Evolutionary conservation across 352 stramenopile genomes (phyloP).

Genomic region (Pythium coloratum): DNA sequence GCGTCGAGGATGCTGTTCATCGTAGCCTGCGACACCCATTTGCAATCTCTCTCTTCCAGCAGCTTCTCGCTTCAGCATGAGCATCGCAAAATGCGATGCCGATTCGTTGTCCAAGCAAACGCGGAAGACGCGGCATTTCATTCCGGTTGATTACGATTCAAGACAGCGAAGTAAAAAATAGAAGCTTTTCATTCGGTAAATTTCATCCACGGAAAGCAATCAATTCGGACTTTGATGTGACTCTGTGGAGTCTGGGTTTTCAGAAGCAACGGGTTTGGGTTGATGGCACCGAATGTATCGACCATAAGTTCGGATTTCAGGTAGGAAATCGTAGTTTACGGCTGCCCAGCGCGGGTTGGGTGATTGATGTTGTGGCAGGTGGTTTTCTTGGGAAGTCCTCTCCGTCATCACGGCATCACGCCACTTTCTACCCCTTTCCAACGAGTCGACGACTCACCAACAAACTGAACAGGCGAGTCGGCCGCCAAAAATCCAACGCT

Average conservation of each 20-base stretch:
- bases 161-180: neutral
- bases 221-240: neutral
- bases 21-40: too few relatives aligned
- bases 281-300: neutral
- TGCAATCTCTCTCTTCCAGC: too few relatives aligned
- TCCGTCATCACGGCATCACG: slow-evolving; percentile 4
- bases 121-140: neutral
- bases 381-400: neutral
- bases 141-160: neutral
- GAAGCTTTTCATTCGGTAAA: neutral
- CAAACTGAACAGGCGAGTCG: neutral
- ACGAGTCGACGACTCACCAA: slow-evolving; percentile 1
- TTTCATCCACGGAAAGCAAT: neutral
- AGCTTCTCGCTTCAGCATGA: neutral
- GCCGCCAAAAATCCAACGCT: neutral
- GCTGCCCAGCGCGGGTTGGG: neutral
- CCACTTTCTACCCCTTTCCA: slow-evolving; percentile 4
- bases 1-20: too few relatives aligned
- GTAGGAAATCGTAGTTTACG: neutral
- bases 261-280: neutral
- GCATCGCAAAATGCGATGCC: neutral
- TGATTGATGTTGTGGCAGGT: neutral
- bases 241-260: slow-evolving; percentile 9
- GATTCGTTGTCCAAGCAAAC: too few relatives aligned
- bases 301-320: neutral